Evolutionary conservation across 176 grass and related monocot genomes (phyloP), one percentile per base, ranked within the genome.

Genomic region (Aechmea fasciata): DNA sequence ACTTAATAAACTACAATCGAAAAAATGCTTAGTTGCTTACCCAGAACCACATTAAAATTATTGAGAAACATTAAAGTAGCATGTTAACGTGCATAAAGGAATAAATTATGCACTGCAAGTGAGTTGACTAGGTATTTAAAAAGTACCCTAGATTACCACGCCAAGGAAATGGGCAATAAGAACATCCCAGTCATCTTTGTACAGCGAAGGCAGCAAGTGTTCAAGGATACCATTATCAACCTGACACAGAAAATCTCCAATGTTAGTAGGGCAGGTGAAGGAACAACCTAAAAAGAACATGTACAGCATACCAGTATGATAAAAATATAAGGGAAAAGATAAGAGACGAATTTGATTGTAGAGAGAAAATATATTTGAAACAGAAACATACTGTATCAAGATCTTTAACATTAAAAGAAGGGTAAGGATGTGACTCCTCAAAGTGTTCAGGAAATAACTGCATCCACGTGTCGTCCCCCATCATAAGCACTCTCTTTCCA

Each of bases 391-490:
- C 93, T 48, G 93, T 97, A 48, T 92, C 81, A 69, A 97, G 93
- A 83, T 97, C 93, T 89, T 97, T 97, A 71, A 97, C 93, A 65
- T 97, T 90, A 84, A 97, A 97, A 69, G 93, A 97, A 72, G 93
- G 93, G 64, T 92, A 97, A 0, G 93, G 93, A 74, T 90, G 92
- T 64, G 86, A 97, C 63, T 83, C 80, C 64, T 92, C 77, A 84
- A 97, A 97, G 65, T 97, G 93, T 48, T 97, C 79, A 69, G 93
- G 93, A 80, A 90, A 97, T 69, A 97, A 72, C 13, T 97, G 88
- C 75, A 86, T 83, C 93, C 89, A 97, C 29, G 93, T 97, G 69
- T 97, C 93, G 51, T 97, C 93, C 51, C 93, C 93, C 93, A 97
- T 97, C 93, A 97, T 97, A 61, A 97, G 69, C 3, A 97, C 81